Evolutionary conservation across 768 basidiomycete species (phyloP), one percentile per base, ranked within the genome.

Genomic region (Tricholoma sp.): DNA sequence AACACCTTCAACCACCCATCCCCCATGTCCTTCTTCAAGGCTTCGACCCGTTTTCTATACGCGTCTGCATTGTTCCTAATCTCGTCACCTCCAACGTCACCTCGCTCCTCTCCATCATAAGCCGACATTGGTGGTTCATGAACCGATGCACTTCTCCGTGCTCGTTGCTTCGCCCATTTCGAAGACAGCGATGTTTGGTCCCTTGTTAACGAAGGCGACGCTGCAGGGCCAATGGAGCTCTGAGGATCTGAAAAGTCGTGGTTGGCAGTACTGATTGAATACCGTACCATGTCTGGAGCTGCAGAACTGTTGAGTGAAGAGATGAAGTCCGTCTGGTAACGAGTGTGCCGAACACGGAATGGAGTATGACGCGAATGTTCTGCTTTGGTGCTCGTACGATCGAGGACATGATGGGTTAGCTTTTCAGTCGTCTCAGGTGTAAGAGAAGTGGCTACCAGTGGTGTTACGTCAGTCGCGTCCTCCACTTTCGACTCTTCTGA

Each of bases 1-100:
- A 89, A 85, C 33, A 94, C 90, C 69, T 88, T 89, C 65, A 95
- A 65, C 91, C 91, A 95, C 9, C 85, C 84, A 20, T 94, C 93
- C 2, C 93, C 93, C 79, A 94, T 92, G 64, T 95, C 93, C 57
- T 83, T 79, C 68, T 90, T 85, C 68, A 95, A 64, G 15, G 86
- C 86, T 74, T 94, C 93, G 51, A 95, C 88, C 63, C 79, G 79
- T 55, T 82, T 80, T 48, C 93, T 79, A 68, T 89, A 91, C 44
- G 84, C 79, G 56, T 91, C 91, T 24, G 80, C 88, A 59, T 81
- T 78, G 57, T 80, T 68, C 64, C 76, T 73, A 24, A 66, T 65
- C 28, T 64, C 66, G 24, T 61, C 66, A 50, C 61, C 54, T n/a
- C 13, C 52, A 9, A 60, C 59, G 56, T 59, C 55, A 28, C 60